Conservation (phyloP, 2,329 filamentous ascomycete species). For the Aureobasidium sp. region DNA sequence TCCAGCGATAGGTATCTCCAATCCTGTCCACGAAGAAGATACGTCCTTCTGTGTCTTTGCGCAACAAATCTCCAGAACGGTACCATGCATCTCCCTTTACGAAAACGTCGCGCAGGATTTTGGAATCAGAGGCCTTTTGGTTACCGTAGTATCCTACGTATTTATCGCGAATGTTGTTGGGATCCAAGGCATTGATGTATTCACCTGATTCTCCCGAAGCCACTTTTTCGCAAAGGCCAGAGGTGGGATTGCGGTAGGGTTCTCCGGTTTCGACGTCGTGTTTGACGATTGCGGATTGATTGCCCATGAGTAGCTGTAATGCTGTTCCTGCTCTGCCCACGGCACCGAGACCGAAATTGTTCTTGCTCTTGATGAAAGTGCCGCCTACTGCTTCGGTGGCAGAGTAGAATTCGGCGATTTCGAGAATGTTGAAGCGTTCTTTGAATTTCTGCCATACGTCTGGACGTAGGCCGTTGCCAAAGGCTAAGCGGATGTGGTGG, state of each 20-base stretch:
- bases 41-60: constrained; percentile 74
- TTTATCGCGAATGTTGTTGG: constrained; percentile 64
- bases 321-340: constrained; percentile 78
- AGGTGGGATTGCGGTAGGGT: constrained; percentile 74
- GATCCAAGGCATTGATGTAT: constrained; percentile 75
- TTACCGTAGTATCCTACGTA: constrained; percentile 91
- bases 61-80: constrained; percentile 83
- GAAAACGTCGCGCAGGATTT: constrained; percentile 79
- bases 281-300: constrained; percentile 65
- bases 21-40: constrained; percentile 86
- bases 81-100: constrained; percentile 83
- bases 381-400: constrained; percentile 64
- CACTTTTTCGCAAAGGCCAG: constrained; percentile 72
- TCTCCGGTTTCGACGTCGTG: constrained; percentile 77
- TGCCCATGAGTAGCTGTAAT: constrained; percentile 59
- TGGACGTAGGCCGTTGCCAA: constrained; percentile 87
- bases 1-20: constrained; percentile 83
- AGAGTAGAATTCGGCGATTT: constrained; percentile 42
- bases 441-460: constrained; percentile 91
- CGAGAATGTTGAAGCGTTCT: constrained; percentile 63
- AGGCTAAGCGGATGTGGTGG: constrained; percentile 77
- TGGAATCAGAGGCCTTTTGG: constrained; percentile 72
- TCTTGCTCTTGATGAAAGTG: constrained; percentile 77
- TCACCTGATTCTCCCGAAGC: constrained; percentile 74
- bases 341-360: constrained; percentile 78